These are phyloP conservation scores for Solanum raphanifolium DNA, from an alignment of 257 asterid genomes.

Conservation along the genomic window DNA sequence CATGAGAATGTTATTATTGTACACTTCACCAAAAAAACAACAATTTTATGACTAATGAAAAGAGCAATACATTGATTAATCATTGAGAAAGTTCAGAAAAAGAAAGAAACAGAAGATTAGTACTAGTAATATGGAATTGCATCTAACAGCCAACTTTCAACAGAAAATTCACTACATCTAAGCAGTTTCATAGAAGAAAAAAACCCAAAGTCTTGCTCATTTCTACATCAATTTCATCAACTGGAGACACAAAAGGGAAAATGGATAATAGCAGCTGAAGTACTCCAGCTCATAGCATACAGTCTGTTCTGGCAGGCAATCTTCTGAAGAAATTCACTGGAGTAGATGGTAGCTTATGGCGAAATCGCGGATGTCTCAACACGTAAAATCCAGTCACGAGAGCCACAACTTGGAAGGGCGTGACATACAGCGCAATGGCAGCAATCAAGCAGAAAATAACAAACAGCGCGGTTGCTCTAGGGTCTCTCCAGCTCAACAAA, in stretches of 20 bases:
- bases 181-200: neutral
- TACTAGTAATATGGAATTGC: neutral
- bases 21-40: neutral
- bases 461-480: constrained; percentile 55
- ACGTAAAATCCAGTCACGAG: constrained; percentile 47
- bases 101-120: neutral
- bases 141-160: neutral
- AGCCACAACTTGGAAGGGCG: constrained; percentile 65
- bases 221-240: neutral
- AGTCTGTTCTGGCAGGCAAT: constrained; percentile 66
- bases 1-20: neutral
- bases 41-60: neutral
- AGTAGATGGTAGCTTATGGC: constrained; percentile 56
- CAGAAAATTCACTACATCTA: neutral
- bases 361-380: constrained; percentile 62
- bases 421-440: constrained; percentile 49
- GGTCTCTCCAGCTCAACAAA: constrained; percentile 75
- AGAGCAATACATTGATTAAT: neutral
- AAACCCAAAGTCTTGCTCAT: neutral
- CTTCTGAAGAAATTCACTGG: constrained; percentile 67
- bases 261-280: neutral
- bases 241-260: neutral
- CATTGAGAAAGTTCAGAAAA: neutral
- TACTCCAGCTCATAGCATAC: constrained; percentile 29
- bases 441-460: constrained; percentile 54